Percentiles rank a stretch among this genome's conserved stretches.
Evolutionary conservation across 164 flowering plant genomes (phyloP).

Genomic region (Piper longum): DNA sequence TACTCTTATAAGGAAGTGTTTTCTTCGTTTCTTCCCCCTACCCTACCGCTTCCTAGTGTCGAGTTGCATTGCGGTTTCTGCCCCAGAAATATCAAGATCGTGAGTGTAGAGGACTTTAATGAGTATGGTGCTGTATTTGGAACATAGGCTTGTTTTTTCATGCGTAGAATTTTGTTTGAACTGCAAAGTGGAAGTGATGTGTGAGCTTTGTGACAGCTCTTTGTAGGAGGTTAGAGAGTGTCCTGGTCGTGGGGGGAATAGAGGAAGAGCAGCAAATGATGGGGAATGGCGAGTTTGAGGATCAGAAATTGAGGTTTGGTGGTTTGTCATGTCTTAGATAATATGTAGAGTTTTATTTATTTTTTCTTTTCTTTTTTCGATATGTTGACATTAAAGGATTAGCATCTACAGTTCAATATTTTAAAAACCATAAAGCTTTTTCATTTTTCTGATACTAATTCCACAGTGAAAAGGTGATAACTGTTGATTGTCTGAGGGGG

Average conservation of each 20-base stretch:
- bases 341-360: neutral
- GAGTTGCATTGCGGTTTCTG: too few species aligned
- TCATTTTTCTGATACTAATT: conserved; percentile 4
- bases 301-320: conserved; percentile 23
- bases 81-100: too few species aligned
- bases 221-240: conserved; percentile 1
- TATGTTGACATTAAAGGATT: too few species aligned
- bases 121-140: neutral
- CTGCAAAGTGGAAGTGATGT: neutral
- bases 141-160: too few species aligned
- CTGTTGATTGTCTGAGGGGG: conserved; percentile 70
- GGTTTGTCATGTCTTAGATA: conserved; percentile 4
- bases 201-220: neutral
- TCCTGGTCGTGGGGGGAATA: conserved; percentile 1
- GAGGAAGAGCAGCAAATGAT: conserved; percentile 8
- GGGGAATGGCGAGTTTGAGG: conserved; percentile 13
- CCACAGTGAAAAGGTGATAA: conserved; percentile 35
- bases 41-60: too few species aligned
- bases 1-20: too few species aligned
- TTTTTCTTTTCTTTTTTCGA: too few species aligned
- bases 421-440: neutral
- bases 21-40: too few species aligned
- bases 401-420: conserved; percentile 1
- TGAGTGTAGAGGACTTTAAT: too few species aligned
- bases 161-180: neutral